These are phyloP conservation scores for Pichia heedii DNA, from an alignment of 805 yeast species.

Conservation along the genomic window DNA sequence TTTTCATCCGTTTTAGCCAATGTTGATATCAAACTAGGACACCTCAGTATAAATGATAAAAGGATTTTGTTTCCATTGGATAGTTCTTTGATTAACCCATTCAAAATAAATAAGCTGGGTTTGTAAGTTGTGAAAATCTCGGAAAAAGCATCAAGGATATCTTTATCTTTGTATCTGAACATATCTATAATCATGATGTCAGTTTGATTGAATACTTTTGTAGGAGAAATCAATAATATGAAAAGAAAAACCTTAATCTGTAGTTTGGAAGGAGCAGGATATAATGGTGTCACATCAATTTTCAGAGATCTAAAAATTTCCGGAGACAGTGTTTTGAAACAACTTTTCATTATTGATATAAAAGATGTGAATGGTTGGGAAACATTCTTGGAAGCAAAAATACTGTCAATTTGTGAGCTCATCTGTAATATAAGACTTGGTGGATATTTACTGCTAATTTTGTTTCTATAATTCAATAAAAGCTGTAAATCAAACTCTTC, in stretches of 20 bases:
- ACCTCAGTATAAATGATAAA: not conserved
- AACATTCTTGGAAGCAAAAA: not conserved
- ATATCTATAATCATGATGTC: constrained; percentile 7
- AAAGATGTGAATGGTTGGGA: not conserved
- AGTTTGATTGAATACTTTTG: not conserved
- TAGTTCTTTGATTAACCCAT: constrained; percentile 1
- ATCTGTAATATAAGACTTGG: not conserved
- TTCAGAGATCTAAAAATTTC: not conserved
- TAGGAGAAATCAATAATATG: not conserved
- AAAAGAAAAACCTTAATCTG: constrained; percentile 1
- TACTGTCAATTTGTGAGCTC: not conserved
- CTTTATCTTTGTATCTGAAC: constrained; percentile 2
- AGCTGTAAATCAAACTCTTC: not conserved
- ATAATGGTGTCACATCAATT: constrained; percentile 3
- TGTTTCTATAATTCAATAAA: not conserved
- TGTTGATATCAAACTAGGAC: not conserved
- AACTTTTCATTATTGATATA: too few relatives aligned
- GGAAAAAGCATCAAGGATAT: not conserved
- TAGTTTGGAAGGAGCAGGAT: constrained; percentile 2
- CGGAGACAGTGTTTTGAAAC: too few relatives aligned
- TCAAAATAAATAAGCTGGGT: constrained; percentile 1
- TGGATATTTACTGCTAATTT: not conserved
- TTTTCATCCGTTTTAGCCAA: not conserved
- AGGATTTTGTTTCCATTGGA: not conserved
- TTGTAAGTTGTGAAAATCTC: constrained; percentile 2